These are phyloP conservation scores for Fusarium fujikuroi DNA, from an alignment of 2,329 filamentous ascomycete species.

Conservation along the genomic window DNA sequence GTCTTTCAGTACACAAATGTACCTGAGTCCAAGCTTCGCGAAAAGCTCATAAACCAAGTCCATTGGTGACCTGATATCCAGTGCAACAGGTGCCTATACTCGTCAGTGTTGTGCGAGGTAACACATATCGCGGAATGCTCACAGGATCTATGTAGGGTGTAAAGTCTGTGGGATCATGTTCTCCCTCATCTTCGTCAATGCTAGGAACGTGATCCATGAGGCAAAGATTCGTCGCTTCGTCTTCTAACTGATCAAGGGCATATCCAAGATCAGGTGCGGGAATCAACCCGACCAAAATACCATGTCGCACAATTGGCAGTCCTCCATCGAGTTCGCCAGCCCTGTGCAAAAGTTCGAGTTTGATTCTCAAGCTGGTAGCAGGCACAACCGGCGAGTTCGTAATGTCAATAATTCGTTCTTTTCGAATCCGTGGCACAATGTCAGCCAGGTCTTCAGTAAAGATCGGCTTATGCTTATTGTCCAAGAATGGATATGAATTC, in stretches of 20 bases:
- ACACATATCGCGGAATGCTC: slow-evolving; percentile 46
- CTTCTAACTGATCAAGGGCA: slow-evolving; percentile 83
- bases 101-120: slow-evolving; percentile 21
- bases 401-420: slow-evolving; percentile 87
- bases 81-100: slow-evolving; percentile 78
- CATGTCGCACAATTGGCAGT: slow-evolving; percentile 83
- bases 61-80: slow-evolving; percentile 91
- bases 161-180: slow-evolving; percentile 81
- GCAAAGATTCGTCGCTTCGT: slow-evolving; percentile 79
- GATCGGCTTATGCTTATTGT: slow-evolving; percentile 92
- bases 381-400: slow-evolving; percentile 82
- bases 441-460: slow-evolving; percentile 91
- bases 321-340: slow-evolving; percentile 93
- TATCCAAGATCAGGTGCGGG: slow-evolving; percentile 94
- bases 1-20: slow-evolving; percentile 87
- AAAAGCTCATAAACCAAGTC: slow-evolving; percentile 97
- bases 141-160: slow-evolving; percentile 91
- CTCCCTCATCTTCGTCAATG: slow-evolving; percentile 72
- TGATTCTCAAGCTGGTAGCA: slow-evolving; percentile 78
- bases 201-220: slow-evolving; percentile 79
- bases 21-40: slow-evolving; percentile 89
- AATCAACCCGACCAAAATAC: slow-evolving; percentile 87
- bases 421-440: slow-evolving; percentile 80
- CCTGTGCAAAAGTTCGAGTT: slow-evolving; percentile 83
- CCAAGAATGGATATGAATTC: slow-evolving; percentile 97